Conservation (phyloP, 2,329 filamentous ascomycete species). For the Penicillium hordei region DNA sequence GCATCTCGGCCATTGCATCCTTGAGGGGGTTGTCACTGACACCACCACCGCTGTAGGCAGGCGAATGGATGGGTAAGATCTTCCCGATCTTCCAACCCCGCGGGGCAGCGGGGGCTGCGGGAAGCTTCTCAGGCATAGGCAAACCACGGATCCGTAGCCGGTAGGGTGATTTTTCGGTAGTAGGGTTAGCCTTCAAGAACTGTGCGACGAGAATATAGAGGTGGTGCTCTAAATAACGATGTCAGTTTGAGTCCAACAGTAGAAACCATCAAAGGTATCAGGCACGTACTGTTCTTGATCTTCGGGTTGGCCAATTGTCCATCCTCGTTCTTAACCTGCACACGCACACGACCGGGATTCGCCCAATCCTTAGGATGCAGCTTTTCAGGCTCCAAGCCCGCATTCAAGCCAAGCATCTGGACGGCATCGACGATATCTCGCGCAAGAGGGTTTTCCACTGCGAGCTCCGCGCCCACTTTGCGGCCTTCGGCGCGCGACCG, state of each 20-base stretch:
- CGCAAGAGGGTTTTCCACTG: slow-evolving; percentile 81
- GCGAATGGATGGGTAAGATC: slow-evolving; percentile 81
- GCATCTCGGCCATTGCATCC: slow-evolving; percentile 96
- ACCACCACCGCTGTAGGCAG: slow-evolving; percentile 87
- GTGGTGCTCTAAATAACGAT: slow-evolving; percentile 64
- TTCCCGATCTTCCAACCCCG: slow-evolving; percentile 87
- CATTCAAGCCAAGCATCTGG: slow-evolving; percentile 59
- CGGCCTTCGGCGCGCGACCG: slow-evolving; percentile 70
- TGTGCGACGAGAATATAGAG: slow-evolving; percentile 77
- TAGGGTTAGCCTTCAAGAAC: slow-evolving; percentile 76
- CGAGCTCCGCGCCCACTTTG: slow-evolving; percentile 69
- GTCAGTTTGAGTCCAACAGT: not conserved
- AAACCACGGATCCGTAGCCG: slow-evolving; percentile 72
- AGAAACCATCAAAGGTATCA: not conserved
- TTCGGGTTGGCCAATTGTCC: slow-evolving; percentile 51
- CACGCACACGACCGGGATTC: slow-evolving; percentile 86
- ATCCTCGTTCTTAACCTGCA: slow-evolving; percentile 63
- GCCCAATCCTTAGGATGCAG: slow-evolving; percentile 96
- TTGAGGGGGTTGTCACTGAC: slow-evolving; percentile 93
- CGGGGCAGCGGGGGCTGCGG: slow-evolving; percentile 73
- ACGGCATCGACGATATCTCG: slow-evolving; percentile 87
- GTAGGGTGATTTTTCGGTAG: slow-evolving; percentile 69
- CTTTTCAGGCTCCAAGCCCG: slow-evolving; percentile 87
- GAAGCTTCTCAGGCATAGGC: slow-evolving; percentile 64
- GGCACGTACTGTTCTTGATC: slow-evolving; percentile 63